phyloP scores from a whole-genome alignment of 495 filamentous ascomycete species.

The Penicillium paradoxum region DNA sequence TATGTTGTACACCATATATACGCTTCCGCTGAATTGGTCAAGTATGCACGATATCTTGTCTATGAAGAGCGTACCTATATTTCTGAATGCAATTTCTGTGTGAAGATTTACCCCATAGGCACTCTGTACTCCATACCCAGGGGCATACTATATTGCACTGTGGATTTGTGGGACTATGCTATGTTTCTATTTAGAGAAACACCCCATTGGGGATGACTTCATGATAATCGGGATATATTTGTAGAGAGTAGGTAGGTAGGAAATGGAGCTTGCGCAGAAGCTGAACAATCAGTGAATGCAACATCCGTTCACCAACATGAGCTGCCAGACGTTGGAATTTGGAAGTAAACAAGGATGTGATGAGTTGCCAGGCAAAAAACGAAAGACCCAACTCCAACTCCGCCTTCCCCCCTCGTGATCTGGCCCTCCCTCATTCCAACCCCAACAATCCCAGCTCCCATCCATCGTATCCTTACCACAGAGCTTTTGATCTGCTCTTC shows the following conservation, averaged over 20 bases:
- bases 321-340: background rate
- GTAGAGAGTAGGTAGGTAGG: too few relatives aligned
- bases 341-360: background rate
- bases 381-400: conserved; percentile 12
- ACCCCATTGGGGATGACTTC: background rate
- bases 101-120: too few relatives aligned
- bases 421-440: conserved; percentile 1
- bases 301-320: too few relatives aligned
- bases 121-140: too few relatives aligned
- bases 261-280: too few relatives aligned
- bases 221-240: background rate
- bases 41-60: too few relatives aligned
- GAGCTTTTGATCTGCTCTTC: conserved; percentile 6
- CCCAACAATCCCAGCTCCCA: conserved; percentile 8
- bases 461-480: conserved; percentile 7
- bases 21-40: too few relatives aligned
- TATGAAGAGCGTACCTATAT: too few relatives aligned
- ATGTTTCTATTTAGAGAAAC: background rate
- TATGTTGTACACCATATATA: too few relatives aligned
- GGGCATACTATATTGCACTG: too few relatives aligned
- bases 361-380: conserved; percentile 8
- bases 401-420: conserved; percentile 21
- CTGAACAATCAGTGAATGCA: too few relatives aligned
- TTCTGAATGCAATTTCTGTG: too few relatives aligned
- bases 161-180: background rate